Base-by-base conservation (phyloP, 2,329 filamentous ascomycete species). In the Exserohilum rostratum region DNA sequence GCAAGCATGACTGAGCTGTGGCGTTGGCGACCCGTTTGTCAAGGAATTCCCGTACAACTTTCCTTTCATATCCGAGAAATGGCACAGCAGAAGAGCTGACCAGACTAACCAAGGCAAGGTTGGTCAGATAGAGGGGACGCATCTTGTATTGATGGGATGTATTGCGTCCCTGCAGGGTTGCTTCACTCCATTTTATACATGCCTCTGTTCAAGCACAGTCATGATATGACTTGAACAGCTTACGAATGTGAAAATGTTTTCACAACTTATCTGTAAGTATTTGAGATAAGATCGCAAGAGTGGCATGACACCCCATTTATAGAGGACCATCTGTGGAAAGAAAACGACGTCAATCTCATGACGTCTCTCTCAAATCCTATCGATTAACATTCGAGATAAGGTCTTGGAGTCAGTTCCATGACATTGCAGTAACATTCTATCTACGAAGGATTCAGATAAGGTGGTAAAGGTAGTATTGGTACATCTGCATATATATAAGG, bases 41-140 rank as follows among this genome's bases (percentile, higher is more conserved):
- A 15, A 69, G 61, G 17, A 45, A 46, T 33, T 64, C 61, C 27
- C 53, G 57, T 5, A 67, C 45, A 17, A 69, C 43, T 46, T 59
- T 63, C 53, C 61, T 27, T 25, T 66, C 64, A 22, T 68, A 64
- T 13, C 64, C 65, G 9, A 69, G 57, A 13, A 59, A 64, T 30
- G 60, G 58, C 3, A 65, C 31, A 13, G 53, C 52, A n/a, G 63
- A 57, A 46, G 48, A 53, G 27, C 43, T 20, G 34, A 30, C 33
- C 25, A 46, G 18, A 22, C 46, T 37, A 43, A 40, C 20, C 5
- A 44, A 27, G 33, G 11, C 31, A 2, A 13, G n/a, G 13, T n/a
- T 40, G 50, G 3, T 15, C 52, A 35, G 3, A 15, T n/a, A 40
- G 25, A 46, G 46, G 50, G 6, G 31, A 37, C 39, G 39, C 31